Evolutionary conservation across 2,329 filamentous ascomycete species (phyloP).

Genomic region (Clarireedia sp.): DNA sequence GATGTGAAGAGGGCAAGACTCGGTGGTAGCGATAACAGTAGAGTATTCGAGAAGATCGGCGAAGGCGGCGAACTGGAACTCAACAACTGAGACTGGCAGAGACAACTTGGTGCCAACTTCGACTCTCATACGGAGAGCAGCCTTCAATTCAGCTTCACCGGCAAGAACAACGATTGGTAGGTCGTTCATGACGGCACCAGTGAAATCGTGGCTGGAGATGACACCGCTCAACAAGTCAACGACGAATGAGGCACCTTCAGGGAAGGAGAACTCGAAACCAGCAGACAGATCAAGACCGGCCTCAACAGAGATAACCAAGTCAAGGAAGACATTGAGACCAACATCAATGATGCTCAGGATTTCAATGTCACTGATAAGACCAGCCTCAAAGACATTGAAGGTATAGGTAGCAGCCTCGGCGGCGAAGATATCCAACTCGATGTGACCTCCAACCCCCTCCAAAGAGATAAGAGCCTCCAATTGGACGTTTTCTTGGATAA

Average conservation of each 20-base stretch:
- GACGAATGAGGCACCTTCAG: constrained; percentile 18
- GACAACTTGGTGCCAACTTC: constrained; percentile 20
- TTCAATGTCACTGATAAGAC: constrained; percentile 11
- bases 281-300: constrained; percentile 17
- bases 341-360: constrained; percentile 17
- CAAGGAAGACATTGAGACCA: constrained; percentile 18
- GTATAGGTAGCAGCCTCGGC: constrained; percentile 14
- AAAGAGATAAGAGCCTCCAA: constrained; percentile 18
- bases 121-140: constrained; percentile 18
- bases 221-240: constrained; percentile 20
- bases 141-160: constrained; percentile 18
- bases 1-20: constrained; percentile 12
- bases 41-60: constrained; percentile 21
- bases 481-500: constrained; percentile 13
- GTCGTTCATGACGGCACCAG: constrained; percentile 12
- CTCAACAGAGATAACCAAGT: constrained; percentile 19
- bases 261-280: constrained; percentile 22
- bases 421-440: constrained; percentile 17
- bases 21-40: constrained; percentile 11
- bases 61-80: constrained; percentile 19
- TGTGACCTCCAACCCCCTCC: constrained; percentile 17
- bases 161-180: constrained; percentile 17
- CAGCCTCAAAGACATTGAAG: constrained; percentile 16
- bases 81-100: constrained; percentile 16
- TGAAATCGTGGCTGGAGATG: constrained; percentile 17